Percentiles rank a stretch among this genome's conserved stretches.
These are phyloP conservation scores for Colletotrichum navitas DNA, from an alignment of 2,329 filamentous ascomycete species.

Conservation along the genomic window DNA sequence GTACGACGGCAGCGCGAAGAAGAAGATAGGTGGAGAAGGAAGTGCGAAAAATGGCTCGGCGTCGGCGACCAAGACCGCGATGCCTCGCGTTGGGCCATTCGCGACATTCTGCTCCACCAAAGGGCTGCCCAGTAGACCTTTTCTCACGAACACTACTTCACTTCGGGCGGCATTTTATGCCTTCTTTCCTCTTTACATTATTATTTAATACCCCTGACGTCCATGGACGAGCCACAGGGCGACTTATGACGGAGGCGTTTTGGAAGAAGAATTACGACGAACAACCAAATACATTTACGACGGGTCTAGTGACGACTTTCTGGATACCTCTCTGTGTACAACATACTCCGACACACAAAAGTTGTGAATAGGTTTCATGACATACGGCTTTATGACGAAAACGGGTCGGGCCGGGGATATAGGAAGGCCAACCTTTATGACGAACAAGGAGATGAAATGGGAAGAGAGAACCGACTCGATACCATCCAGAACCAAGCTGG, in stretches of 20 bases:
- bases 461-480: slow-evolving; percentile 27
- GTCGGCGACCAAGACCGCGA: slow-evolving; percentile 67
- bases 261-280: slow-evolving; percentile 35
- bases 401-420: slow-evolving; percentile 27
- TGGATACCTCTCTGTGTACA: slow-evolving; percentile 39
- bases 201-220: slow-evolving; percentile 35
- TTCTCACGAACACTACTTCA: slow-evolving; percentile 28
- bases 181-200: slow-evolving; percentile 21
- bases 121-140: slow-evolving; percentile 41
- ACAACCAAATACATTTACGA: slow-evolving; percentile 39
- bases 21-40: slow-evolving; percentile 90
- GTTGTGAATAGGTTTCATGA: slow-evolving; percentile 35
- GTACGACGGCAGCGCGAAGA: slow-evolving; percentile 90
- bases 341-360: slow-evolving; percentile 39
- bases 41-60: slow-evolving; percentile 87
- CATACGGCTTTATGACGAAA: slow-evolving; percentile 40
- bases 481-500: slow-evolving; percentile 34
- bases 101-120: slow-evolving; percentile 66
- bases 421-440: slow-evolving; percentile 36
- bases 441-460: slow-evolving; percentile 31
- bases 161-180: slow-evolving; percentile 36
- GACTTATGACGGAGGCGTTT: slow-evolving; percentile 37
- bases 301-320: slow-evolving; percentile 41
- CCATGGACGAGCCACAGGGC: slow-evolving; percentile 22
- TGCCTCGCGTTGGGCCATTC: slow-evolving; percentile 83